These are phyloP conservation scores for Cystobasidiopsis lactophilus DNA, from an alignment of 768 basidiomycete genomes.

Conservation along the genomic window DNA sequence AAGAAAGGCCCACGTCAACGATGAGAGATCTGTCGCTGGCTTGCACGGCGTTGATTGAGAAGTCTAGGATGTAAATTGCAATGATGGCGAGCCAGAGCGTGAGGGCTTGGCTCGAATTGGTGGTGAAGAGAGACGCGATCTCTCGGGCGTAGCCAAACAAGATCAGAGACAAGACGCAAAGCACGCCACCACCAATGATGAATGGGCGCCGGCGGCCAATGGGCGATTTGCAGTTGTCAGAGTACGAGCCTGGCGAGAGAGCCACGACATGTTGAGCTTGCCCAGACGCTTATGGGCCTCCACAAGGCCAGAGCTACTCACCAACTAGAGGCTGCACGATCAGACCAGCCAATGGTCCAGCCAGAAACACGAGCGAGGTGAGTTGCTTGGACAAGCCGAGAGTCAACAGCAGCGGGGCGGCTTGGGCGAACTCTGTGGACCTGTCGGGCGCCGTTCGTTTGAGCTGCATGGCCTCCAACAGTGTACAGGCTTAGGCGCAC, in stretches of 20 bases:
- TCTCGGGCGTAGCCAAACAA: slow-evolving; percentile 62
- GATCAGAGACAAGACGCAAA: slow-evolving; percentile 47
- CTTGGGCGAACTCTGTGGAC: slow-evolving; percentile 1
- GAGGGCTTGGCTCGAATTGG: not conserved
- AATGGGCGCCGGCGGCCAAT: slow-evolving; percentile 54
- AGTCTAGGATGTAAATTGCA: slow-evolving; percentile 85
- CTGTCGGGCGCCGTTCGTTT: not conserved
- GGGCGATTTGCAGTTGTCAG: slow-evolving; percentile 70
- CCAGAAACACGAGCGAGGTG: slow-evolving; percentile 54
- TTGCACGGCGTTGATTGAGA: slow-evolving; percentile 79
- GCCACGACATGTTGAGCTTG: not conserved
- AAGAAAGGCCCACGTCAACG: slow-evolving; percentile 70
- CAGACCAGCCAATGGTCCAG: slow-evolving; percentile 74
- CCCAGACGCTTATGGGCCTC: not conserved
- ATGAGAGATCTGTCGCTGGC: slow-evolving; percentile 34
- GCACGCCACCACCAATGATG: slow-evolving; percentile 59
- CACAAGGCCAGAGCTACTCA: no score
- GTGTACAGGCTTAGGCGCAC: not conserved
- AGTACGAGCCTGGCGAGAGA: slow-evolving; percentile 33
- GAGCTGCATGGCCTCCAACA: not conserved
- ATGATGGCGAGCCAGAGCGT: slow-evolving; percentile 52
- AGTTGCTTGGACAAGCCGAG: slow-evolving; percentile 26
- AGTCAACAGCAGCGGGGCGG: slow-evolving; percentile 11
- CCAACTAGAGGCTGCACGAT: slow-evolving; percentile 92
- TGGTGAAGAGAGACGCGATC: slow-evolving; percentile 29